These are phyloP conservation scores for Trypanosoma rangeli DNA, from an alignment of 208 protist species.

Conservation along the genomic window DNA sequence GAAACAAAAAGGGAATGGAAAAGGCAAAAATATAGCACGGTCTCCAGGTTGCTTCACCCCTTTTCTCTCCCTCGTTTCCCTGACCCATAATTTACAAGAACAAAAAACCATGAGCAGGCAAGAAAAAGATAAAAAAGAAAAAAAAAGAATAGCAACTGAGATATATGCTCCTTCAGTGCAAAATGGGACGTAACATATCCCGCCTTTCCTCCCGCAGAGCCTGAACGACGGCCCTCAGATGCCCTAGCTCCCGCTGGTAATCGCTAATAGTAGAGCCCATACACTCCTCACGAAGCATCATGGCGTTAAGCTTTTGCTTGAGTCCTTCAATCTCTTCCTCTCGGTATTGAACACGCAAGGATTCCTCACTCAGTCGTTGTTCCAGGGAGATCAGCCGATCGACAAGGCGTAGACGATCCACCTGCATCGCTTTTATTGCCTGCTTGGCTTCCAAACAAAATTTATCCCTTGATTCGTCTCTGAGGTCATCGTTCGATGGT, in stretches of 20 bases:
- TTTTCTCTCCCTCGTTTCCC: too few relatives aligned
- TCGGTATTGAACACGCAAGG: slow-evolving; percentile 9
- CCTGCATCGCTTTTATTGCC: slow-evolving; percentile 16
- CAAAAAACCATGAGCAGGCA: background rate
- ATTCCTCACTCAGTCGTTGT: slow-evolving; percentile 19
- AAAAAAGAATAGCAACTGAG: background rate
- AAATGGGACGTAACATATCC: slow-evolving; percentile 24
- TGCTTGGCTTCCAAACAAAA: slow-evolving; percentile 6
- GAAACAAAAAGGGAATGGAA: slow-evolving; percentile 5
- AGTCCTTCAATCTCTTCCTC: slow-evolving; percentile 27
- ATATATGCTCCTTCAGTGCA: background rate
- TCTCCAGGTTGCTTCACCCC: too few relatives aligned
- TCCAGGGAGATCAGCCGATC: slow-evolving; percentile 29
- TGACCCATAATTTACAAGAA: background rate
- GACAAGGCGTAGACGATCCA: slow-evolving; percentile 26
- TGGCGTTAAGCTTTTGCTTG: slow-evolving; percentile 14
- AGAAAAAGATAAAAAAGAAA: background rate
- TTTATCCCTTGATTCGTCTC: background rate
- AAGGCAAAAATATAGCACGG: background rate
- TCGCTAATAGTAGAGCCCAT: slow-evolving; percentile 24
- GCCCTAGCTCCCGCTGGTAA: slow-evolving; percentile 33
- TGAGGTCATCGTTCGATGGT: background rate
- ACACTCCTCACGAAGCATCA: slow-evolving; percentile 37
- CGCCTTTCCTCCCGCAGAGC: slow-evolving; percentile 35
- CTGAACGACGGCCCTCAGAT: slow-evolving; percentile 23